Base-by-base conservation (phyloP, 768 basidiomycete genomes). In the Lactarius tabidus region DNA sequence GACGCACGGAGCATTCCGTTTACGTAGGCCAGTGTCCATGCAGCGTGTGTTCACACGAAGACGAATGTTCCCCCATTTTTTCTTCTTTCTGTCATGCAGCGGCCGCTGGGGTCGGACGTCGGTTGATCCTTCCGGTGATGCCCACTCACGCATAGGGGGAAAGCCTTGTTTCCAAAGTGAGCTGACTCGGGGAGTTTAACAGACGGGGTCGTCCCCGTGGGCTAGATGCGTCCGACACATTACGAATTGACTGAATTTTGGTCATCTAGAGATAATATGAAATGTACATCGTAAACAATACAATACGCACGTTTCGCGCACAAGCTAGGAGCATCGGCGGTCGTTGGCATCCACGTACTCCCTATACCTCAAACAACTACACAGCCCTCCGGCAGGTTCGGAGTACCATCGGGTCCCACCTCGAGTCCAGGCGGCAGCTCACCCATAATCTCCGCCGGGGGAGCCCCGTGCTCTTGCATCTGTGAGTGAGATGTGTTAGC, bases 391-490 rank as follows among this genome's bases (percentile, higher is more conserved):
- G 81, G 79, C 18, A 84, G 57, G 45, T 80, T 73, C 6, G 83
- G 85, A 64, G 80, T 72, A 15, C 86, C 86, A 57, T 89, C 86
- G 1, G 78, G 55, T 0, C 83, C 85, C 29, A 87, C 67, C 8
- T 76, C 79, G 33, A 85, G 75, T n/a, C 89, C 90, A 2, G 89
- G 82, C 0, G 93, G 93, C 56, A 94, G 78, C 0, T 86, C 83
- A 1, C 91, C 93, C 89, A 94, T 93, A 57, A 94, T 82, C 70
- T 91, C 90, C 23, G 83, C 72, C 2, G 93, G 93, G 0, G 91
- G 93, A 4, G 88, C 82, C 7, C 93, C 92, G 62, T 85, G 81
- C 3, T 79, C 77, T 80, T 95, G 92, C 82, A 95, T 86, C 90
- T 92, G 67, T n/a, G 36, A 33, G 54, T 8, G 33, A 48, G 43